Conservation (phyloP, 208 protist genomes). For the Trypanosoma caninum region DNA sequence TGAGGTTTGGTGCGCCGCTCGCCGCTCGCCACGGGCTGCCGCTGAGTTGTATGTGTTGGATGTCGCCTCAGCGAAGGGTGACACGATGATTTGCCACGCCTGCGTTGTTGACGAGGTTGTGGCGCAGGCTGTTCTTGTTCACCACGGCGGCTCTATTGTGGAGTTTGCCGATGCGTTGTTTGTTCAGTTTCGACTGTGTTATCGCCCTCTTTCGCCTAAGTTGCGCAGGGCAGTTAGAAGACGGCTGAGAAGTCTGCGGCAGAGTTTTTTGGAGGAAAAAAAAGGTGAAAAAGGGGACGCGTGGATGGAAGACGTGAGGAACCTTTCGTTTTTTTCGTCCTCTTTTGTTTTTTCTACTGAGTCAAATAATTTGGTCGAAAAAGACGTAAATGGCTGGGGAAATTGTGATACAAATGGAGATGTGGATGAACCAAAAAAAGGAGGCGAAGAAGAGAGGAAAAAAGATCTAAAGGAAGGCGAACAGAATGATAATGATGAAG, state of each 20-base stretch:
- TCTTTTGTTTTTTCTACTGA: too few relatives aligned
- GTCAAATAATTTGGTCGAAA: too few relatives aligned
- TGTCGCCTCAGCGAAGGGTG: constrained; percentile 52
- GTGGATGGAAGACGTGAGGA: too few relatives aligned
- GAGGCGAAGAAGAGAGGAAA: too few relatives aligned
- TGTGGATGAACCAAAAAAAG: too few relatives aligned
- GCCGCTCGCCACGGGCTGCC: constrained; percentile 58
- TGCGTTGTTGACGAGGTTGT: constrained; percentile 83
- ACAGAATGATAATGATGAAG: neutral
- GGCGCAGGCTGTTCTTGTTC: constrained; percentile 75
- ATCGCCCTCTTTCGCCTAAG: constrained; percentile 45
- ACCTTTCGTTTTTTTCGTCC: too few relatives aligned
- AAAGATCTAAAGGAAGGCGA: neutral
- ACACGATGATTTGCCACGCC: constrained; percentile 48
- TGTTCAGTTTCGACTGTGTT: constrained; percentile 52
- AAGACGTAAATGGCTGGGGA: too few relatives aligned
- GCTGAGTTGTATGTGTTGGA: constrained; percentile 83
- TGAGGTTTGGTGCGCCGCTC: constrained; percentile 65
- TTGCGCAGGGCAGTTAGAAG: constrained; percentile 15
- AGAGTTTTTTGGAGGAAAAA: too few relatives aligned
- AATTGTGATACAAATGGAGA: too few relatives aligned
- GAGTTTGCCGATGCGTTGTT: constrained; percentile 74
- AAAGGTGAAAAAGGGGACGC: too few relatives aligned
- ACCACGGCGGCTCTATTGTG: constrained; percentile 66
- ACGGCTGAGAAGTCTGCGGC: constrained; percentile 14